phyloP scores from a whole-genome alignment of 257 asterid species.

The Solanum tarapatanum region DNA sequence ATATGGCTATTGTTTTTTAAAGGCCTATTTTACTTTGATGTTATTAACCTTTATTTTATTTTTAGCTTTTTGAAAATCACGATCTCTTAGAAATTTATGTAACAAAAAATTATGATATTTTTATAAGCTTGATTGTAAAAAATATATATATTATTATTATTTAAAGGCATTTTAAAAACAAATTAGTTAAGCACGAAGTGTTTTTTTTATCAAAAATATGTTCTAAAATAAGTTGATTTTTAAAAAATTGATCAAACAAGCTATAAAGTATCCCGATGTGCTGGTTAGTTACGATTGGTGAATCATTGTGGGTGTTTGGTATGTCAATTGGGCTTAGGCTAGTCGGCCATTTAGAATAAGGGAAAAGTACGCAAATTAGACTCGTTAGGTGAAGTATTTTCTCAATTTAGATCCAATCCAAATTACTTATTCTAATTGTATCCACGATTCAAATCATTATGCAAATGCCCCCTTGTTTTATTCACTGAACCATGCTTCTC shows the following conservation, averaged over 20 bases:
- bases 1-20: no score
- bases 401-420: no score
- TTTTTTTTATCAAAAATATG: no score
- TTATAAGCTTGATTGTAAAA: not conserved
- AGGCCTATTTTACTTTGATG: not conserved
- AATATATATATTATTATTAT: no score
- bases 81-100: no score
- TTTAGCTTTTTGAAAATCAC: not conserved
- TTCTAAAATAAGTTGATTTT: no score
- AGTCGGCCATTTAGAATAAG: not conserved
- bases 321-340: not conserved
- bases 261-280: not conserved
- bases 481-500: not conserved
- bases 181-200: not conserved
- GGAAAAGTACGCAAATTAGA: not conserved
- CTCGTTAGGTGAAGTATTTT: no score
- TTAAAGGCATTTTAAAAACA: not conserved
- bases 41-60: not conserved
- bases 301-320: not conserved
- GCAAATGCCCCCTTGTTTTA: rapidly evolving
- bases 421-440: no score
- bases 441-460: no score
- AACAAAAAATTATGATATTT: no score
- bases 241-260: not conserved
- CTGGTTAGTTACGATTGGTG: not conserved